These are phyloP conservation scores for Graphiopsis chlorocephala DNA, from an alignment of 2,329 filamentous ascomycete species.

Conservation along the genomic window DNA sequence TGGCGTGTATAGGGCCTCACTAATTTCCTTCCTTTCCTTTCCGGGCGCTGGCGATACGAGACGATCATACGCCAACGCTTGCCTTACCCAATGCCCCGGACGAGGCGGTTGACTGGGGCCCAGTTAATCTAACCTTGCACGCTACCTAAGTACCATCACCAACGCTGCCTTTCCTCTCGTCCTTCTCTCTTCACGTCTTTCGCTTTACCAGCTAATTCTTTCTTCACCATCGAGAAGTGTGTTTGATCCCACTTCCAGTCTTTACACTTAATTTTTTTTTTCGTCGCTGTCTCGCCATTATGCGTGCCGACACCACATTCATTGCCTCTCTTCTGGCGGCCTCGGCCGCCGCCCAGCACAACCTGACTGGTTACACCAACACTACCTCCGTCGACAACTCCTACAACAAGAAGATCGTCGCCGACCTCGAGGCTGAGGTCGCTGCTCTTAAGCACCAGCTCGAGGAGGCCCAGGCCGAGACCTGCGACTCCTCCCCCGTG, in stretches of 20 bases:
- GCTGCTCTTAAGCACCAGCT: constrained; percentile 14
- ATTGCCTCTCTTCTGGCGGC: constrained; percentile 17
- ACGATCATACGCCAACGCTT: constrained; percentile 9
- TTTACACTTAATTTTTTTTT: constrained; percentile 12
- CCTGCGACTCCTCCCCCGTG: constrained; percentile 7
- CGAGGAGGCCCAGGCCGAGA: constrained; percentile 9
- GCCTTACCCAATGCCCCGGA: constrained; percentile 11
- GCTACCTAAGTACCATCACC: constrained; percentile 4
- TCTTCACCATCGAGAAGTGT: constrained; percentile 2
- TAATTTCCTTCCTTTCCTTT: background rate
- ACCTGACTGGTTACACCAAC: background rate
- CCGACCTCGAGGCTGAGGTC: constrained; percentile 17
- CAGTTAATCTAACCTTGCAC: background rate
- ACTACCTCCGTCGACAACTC: constrained; percentile 11
- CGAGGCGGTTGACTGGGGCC: constrained; percentile 8
- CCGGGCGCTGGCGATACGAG: constrained; percentile 15
- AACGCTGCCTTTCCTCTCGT: constrained; percentile 6
- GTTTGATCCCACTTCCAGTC: constrained; percentile 8
- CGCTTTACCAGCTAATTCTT: constrained; percentile 14
- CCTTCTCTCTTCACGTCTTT: constrained; percentile 16
- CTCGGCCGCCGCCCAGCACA: constrained; percentile 15
- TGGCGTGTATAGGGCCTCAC: constrained; percentile 10
- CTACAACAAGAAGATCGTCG: constrained; percentile 15
- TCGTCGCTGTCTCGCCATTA: constrained; percentile 12
- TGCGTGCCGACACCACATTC: constrained; percentile 20